phyloP scores from a whole-genome alignment of 1,284 basidiomycete genomes.

The Meripilus lineatus region DNA sequence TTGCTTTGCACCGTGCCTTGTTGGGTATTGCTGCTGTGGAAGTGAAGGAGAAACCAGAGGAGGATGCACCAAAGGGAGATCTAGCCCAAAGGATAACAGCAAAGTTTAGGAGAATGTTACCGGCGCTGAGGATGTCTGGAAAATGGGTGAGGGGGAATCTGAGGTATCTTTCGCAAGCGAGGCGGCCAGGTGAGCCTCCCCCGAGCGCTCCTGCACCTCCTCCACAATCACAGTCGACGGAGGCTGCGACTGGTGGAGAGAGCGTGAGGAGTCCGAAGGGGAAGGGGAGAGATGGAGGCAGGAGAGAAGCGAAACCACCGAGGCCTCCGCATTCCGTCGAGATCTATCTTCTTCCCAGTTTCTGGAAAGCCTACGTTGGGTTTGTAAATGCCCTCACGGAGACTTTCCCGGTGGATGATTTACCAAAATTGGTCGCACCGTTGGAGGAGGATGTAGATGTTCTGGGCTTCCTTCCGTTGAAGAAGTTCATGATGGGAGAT shows the following conservation, averaged over 20 bases:
- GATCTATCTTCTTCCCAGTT: conserved; percentile 37
- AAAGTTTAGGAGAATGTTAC: conserved; percentile 79
- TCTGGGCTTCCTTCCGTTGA: conserved; percentile 83
- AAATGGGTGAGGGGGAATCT: conserved; percentile 88
- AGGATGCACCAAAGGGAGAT: conserved; percentile 53
- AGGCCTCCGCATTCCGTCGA: conserved; percentile 2
- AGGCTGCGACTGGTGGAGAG: too few relatives aligned
- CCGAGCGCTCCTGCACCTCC: conserved; percentile 2
- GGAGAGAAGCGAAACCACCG: conserved; percentile 15
- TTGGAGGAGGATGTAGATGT: conserved; percentile 93
- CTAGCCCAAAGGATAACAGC: conserved; percentile 83
- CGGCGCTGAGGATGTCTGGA: conserved; percentile 80
- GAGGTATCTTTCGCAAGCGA: conserved; percentile 57
- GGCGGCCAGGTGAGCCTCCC: conserved; percentile 10
- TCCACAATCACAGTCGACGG: conserved; percentile 23
- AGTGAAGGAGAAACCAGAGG: conserved; percentile 41
- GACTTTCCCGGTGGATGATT: conserved; percentile 64
- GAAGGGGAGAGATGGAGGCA: conserved; percentile 16
- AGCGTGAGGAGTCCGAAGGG: conserved; percentile 15
- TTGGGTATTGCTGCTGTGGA: conserved; percentile 63
- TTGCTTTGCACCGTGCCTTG: conserved; percentile 65
- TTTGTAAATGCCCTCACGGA: conserved; percentile 63
- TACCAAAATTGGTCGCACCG: conserved; percentile 62
- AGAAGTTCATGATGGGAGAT: conserved; percentile 42
- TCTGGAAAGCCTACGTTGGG: conserved; percentile 73